Base-by-base conservation (phyloP, 805 yeast species). In the Torulaspora microellipsoides region DNA sequence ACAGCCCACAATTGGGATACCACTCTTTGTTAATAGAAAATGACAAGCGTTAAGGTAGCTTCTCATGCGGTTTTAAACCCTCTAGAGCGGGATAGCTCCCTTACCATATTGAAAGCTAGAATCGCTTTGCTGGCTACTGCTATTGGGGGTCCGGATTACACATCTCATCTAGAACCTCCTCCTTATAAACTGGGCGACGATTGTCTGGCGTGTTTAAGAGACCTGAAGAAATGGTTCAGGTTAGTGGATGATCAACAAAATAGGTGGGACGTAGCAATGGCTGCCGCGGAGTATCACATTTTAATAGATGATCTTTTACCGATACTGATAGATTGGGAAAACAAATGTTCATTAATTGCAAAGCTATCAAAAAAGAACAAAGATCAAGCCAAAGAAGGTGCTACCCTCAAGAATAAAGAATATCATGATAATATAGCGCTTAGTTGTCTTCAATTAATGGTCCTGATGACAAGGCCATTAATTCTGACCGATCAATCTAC, bases 181-280 rank as follows among this genome's bases (percentile, higher is more conserved):
- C 79, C 80, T 0, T 93, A 93, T 57, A 78, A 77, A 47, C 72
- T 90, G 2, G 98, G 98, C 9, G 88, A 83, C 46, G 97, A 91
- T 40, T 62, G 68, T 27, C 53, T 75, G 27, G 89, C 89, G 0
- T 88, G 97, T 65, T 66, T 93, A 27, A 83, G 85, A 53, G 99
- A 93, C 65, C 65, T 93, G 48, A 88, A 87, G 60, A 73, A 85
- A 53, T 91, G 98, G 96, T 75, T 93, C 42, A 80, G 79, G 52
- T 72, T 83, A 1, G 90, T 86, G 36, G 98, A 91, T 62, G 93
- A 86, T 44, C 73, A 73, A 34, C 73, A 78, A 40, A 72, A 77
- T 41, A 71, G 81, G 12, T 82, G 80, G 72, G 88, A 83, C 47
- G 96, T 91, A 4, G 95, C 96, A 0, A 72, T 85, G 39, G 95